These are phyloP conservation scores for Ustilago cynodontis DNA, from an alignment of 1,284 basidiomycete species.

Conservation along the genomic window DNA sequence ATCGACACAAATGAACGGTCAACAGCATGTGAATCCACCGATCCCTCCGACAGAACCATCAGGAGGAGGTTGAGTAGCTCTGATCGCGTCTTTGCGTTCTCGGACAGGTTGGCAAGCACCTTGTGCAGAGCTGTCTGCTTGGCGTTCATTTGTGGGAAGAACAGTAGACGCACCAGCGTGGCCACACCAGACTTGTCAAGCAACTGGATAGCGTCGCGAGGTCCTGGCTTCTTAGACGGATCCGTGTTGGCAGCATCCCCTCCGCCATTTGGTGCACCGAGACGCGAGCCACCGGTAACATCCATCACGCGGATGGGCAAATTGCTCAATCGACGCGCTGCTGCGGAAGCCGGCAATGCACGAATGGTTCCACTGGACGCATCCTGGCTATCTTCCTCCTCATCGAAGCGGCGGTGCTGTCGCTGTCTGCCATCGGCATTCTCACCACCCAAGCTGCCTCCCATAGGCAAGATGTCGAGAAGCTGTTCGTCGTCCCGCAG, in stretches of 20 bases:
- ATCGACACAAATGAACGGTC: slow-evolving; percentile 95
- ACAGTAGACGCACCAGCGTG: slow-evolving; percentile 89
- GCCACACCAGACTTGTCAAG: slow-evolving; percentile 92
- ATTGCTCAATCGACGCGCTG: background rate
- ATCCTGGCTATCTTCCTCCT: slow-evolving; percentile 42
- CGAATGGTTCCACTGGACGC: slow-evolving; percentile 34
- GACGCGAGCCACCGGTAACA: slow-evolving; percentile 15
- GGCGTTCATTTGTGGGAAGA: slow-evolving; percentile 89
- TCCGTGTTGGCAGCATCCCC: slow-evolving; percentile 4
- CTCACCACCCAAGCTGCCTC: slow-evolving; percentile 21
- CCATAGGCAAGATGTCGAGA: slow-evolving; percentile 78
- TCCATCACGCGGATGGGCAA: slow-evolving; percentile 36
- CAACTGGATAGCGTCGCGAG: slow-evolving; percentile 86
- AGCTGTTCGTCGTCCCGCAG: slow-evolving; percentile 87
- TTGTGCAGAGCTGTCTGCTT: slow-evolving; percentile 87
- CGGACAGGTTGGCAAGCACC: slow-evolving; percentile 93
- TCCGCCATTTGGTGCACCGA: slow-evolving; percentile 4
- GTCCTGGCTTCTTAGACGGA: slow-evolving; percentile 17
- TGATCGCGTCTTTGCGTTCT: slow-evolving; percentile 89
- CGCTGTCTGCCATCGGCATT: slow-evolving; percentile 22
- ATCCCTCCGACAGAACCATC: slow-evolving; percentile 92
- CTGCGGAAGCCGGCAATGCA: slow-evolving; percentile 17
- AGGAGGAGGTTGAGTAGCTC: slow-evolving; percentile 94
- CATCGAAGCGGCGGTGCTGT: slow-evolving; percentile 42
- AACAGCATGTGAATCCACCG: slow-evolving; percentile 88